Evolutionary conservation across 208 protist genomes (phyloP).

Genomic region (Trypanosoma vivax): DNA sequence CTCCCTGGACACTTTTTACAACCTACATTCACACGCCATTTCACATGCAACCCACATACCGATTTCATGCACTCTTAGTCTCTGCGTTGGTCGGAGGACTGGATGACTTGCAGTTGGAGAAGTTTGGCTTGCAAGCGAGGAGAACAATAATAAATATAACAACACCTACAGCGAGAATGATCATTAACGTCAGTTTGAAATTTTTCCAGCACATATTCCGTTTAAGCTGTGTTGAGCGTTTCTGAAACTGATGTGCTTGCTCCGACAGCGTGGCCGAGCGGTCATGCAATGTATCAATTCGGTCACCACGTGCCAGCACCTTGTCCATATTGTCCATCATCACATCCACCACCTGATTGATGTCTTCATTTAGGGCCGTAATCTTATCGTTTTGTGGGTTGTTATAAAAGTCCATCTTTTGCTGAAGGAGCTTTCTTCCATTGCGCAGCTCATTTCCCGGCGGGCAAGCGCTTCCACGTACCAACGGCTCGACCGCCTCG

Average conservation of each 20-base stretch:
- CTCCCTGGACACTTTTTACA: too few relatives aligned
- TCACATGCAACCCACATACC: too few relatives aligned
- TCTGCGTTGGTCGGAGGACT: too few relatives aligned
- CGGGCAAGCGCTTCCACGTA: conserved; percentile 38
- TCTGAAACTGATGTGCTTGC: conserved; percentile 80
- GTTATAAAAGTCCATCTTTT: conserved; percentile 93
- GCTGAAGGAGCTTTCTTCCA: conserved; percentile 85
- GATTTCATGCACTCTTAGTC: too few relatives aligned
- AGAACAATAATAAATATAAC: conserved; percentile 83
- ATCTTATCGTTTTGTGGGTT: conserved; percentile 90
- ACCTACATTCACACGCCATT: too few relatives aligned
- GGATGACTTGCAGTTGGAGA: conserved; percentile 68
- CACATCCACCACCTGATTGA: conserved; percentile 88
- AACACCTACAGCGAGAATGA: conserved; percentile 48
- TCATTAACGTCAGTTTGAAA: conserved; percentile 85
- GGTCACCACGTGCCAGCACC: conserved; percentile 80
- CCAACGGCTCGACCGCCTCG: conserved; percentile 82
- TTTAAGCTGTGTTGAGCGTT: conserved; percentile 81
- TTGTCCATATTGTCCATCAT: conserved; percentile 93
- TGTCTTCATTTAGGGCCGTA: conserved; percentile 80
- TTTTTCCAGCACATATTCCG: conserved; percentile 88
- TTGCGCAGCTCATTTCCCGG: conserved; percentile 73
- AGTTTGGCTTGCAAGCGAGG: conserved; percentile 84
- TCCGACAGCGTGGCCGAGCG: conserved; percentile 76
- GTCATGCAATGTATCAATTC: conserved; percentile 82